A percentile compares a stretch with the other conserved stretches of the same genome.
Evolutionary conservation across 2,329 filamentous ascomycete genomes (phyloP).

Genomic region (Trichoderma pleuroti): DNA sequence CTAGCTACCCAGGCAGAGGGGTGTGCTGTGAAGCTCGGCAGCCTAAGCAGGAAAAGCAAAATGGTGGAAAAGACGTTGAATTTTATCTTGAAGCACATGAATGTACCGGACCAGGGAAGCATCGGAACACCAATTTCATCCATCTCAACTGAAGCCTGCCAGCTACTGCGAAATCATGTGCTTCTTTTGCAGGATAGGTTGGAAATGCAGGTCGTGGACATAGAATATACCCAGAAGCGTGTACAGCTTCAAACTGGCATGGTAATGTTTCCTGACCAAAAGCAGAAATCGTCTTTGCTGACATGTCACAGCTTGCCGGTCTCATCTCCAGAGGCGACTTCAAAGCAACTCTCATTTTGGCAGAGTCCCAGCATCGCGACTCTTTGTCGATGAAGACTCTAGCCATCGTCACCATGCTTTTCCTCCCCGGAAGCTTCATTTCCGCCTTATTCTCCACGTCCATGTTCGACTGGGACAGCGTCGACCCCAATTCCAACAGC

Average conservation of each 20-base stretch:
- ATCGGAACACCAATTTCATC: too few species aligned
- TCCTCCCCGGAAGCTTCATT: constrained; percentile 42
- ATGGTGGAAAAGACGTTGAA: constrained; percentile 33
- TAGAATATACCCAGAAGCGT: constrained; percentile 35
- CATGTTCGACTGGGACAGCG: constrained; percentile 34
- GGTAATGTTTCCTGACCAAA: too few species aligned
- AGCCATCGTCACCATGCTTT: constrained; percentile 43
- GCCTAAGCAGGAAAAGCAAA: constrained; percentile 36
- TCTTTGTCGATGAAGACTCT: constrained; percentile 44
- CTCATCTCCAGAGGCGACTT: constrained; percentile 39
- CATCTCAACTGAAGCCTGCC: neutral
- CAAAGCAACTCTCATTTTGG: constrained; percentile 32
- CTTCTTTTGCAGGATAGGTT: constrained; percentile 32
- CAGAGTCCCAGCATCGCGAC: constrained; percentile 34
- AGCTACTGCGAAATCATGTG: constrained; percentile 29
- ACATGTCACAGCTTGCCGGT: constrained; percentile 32
- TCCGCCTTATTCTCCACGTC: constrained; percentile 40
- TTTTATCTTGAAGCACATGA: too few species aligned
- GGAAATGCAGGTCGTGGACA: constrained; percentile 37
- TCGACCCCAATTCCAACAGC: constrained; percentile 20
- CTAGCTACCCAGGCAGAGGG: constrained; percentile 32
- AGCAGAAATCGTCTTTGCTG: too few species aligned
- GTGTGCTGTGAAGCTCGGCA: constrained; percentile 36
- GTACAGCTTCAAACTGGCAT: constrained; percentile 36
- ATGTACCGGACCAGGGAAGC: too few species aligned